Conservation (phyloP, 73 alveolate species). For the Breviolum minutum region DNA sequence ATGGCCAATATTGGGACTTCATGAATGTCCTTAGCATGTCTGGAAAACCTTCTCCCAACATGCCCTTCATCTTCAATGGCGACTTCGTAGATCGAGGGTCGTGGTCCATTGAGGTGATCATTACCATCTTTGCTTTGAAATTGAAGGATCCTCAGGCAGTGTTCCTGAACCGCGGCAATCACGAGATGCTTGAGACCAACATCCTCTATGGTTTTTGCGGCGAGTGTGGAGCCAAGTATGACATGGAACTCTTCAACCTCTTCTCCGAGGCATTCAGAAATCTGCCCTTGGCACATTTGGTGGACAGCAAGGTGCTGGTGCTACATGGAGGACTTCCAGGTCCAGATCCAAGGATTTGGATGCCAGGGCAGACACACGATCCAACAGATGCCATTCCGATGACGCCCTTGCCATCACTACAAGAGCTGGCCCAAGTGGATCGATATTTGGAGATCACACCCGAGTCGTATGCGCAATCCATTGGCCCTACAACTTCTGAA, state of each 20-base stretch:
- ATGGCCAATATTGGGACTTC: slow-evolving; percentile 97
- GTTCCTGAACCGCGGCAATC: slow-evolving; percentile 99
- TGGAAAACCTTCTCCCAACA: slow-evolving; percentile 97
- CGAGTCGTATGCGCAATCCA: slow-evolving; percentile 80
- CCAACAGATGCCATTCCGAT: slow-evolving; percentile 94
- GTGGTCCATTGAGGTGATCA: slow-evolving; percentile 98
- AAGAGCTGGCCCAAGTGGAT: slow-evolving; percentile 43
- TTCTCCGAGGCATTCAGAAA: slow-evolving; percentile 97
- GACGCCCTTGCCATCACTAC: slow-evolving; percentile 53
- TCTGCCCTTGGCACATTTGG: slow-evolving; percentile 98
- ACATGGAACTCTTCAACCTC: slow-evolving; percentile 97
- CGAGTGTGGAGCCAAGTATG: slow-evolving; percentile 95
- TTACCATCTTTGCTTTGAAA: slow-evolving; percentile 94
- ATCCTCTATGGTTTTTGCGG: slow-evolving; percentile 93
- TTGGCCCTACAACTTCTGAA: slow-evolving; percentile 80
- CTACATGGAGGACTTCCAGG: slow-evolving; percentile 99
- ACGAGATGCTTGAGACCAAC: slow-evolving; percentile 97
- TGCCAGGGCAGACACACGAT: slow-evolving; percentile 92
- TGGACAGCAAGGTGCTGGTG: slow-evolving; percentile 97
- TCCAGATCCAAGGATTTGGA: slow-evolving; percentile 89
- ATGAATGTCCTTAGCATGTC: slow-evolving; percentile 96
- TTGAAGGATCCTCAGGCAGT: slow-evolving; percentile 97
- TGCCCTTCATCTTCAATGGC: slow-evolving; percentile 99
- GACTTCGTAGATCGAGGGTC: slow-evolving; percentile 99
- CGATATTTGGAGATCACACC: slow-evolving; percentile 92